Percentiles rank a stretch among this genome's conserved stretches.
Conservation (phyloP, 208 protist species). For the Herpetomonas tarakana region DNA sequence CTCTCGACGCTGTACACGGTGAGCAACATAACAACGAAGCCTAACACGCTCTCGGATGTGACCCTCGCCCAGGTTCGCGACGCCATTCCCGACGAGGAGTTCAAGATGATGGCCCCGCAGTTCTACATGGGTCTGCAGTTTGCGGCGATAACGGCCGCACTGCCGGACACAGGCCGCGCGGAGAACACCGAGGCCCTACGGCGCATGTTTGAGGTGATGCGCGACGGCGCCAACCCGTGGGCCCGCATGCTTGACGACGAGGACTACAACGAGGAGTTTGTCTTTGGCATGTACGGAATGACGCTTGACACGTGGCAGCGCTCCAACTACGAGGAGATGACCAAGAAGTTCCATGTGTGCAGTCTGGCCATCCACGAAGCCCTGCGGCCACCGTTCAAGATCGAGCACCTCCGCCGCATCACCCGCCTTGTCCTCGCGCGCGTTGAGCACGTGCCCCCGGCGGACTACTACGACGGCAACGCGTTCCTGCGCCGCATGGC, state of each 20-base stretch:
- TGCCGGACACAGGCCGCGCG: constrained; percentile 63
- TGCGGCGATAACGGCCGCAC: constrained; percentile 51
- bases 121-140: constrained; percentile 84
- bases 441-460: constrained; percentile 71
- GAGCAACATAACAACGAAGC: constrained; percentile 63
- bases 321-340: constrained; percentile 80
- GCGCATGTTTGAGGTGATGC: constrained; percentile 34
- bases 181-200: constrained; percentile 34
- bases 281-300: constrained; percentile 90
- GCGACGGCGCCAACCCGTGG: constrained; percentile 66
- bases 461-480: constrained; percentile 56
- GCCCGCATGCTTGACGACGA: constrained; percentile 87
- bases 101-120: constrained; percentile 83
- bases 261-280: constrained; percentile 87
- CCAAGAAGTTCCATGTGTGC: constrained; percentile 59
- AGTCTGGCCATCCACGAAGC: constrained; percentile 61
- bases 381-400: constrained; percentile 54
- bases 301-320: constrained; percentile 88
- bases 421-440: constrained; percentile 79
- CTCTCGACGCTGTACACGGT: constrained; percentile 60
- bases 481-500: constrained; percentile 28
- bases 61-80: constrained; percentile 47
- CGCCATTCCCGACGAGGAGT: constrained; percentile 71
- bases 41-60: constrained; percentile 59
- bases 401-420: constrained; percentile 80